These are phyloP conservation scores for Carpinus viminea DNA, from an alignment of 306 rosid species.

Conservation along the genomic window DNA sequence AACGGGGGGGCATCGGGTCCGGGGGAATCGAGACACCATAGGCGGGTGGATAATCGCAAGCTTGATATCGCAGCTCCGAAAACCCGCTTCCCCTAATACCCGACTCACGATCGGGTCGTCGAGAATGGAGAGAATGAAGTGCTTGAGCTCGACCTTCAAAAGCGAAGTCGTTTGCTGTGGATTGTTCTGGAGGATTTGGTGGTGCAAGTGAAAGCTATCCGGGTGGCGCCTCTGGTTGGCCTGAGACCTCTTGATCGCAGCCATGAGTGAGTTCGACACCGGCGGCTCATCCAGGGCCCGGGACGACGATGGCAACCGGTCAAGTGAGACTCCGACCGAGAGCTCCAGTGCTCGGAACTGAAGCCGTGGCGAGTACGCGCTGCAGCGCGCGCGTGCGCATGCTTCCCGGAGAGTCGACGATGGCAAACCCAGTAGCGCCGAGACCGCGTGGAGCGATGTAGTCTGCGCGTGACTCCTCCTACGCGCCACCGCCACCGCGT, in stretches of 20 bases:
- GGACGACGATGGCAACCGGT: conserved; percentile 68
- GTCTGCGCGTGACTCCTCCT: conserved; percentile 84
- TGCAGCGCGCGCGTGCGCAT: conserved; percentile 69
- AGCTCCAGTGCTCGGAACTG: conserved; percentile 86
- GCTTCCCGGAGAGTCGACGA: conserved; percentile 75
- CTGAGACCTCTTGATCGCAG: conserved; percentile 89
- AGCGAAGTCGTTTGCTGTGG: conserved; percentile 60
- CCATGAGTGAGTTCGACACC: conserved; percentile 90
- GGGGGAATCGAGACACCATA: conserved; percentile 32
- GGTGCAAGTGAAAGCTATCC: conserved; percentile 74
- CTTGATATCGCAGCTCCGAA: conserved; percentile 77
- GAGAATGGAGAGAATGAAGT: conserved; percentile 81
- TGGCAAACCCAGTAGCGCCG: conserved; percentile 71
- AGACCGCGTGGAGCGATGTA: conserved; percentile 82
- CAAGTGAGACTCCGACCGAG: conserved; percentile 87
- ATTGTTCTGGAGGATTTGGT: conserved; percentile 49
- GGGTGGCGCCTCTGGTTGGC: conserved; percentile 95
- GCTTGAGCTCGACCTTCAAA: conserved; percentile 80
- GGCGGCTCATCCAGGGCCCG: conserved; percentile 69
- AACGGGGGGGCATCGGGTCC: conserved; percentile 59
- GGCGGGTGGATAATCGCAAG: conserved; percentile 76
- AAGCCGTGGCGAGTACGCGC: conserved; percentile 70
- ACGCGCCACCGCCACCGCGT: conserved; percentile 81
- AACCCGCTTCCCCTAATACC: conserved; percentile 84
- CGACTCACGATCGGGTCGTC: conserved; percentile 95